A percentile compares a stretch with the other conserved stretches of the same genome.
Conservation (phyloP, 768 basidiomycete genomes). For the Trametes cingulata region DNA sequence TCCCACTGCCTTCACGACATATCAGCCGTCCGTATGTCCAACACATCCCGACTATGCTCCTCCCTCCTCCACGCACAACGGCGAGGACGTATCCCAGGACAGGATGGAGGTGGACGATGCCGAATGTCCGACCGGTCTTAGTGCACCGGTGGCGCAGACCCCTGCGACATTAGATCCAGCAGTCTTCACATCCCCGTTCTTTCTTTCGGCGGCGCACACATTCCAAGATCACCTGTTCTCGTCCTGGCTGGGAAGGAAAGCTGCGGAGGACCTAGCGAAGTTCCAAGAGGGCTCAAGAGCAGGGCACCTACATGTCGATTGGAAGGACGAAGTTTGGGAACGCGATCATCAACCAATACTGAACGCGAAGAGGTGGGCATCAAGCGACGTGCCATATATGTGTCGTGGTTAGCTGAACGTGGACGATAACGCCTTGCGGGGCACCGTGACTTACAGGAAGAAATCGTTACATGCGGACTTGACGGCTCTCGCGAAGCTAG, state of each 20-base stretch:
- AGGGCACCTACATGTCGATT: conserved; percentile 53
- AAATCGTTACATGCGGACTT: conserved; percentile 37
- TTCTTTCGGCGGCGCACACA: conserved; percentile 54
- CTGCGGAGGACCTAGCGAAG: conserved; percentile 41
- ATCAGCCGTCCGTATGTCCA: conserved; percentile 19
- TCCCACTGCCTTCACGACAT: conserved; percentile 30
- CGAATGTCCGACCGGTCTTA: neutral
- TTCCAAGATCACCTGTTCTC: conserved; percentile 63
- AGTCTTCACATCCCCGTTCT: conserved; percentile 53
- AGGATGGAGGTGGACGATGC: conserved; percentile 17
- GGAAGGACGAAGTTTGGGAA: conserved; percentile 68
- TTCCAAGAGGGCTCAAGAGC: conserved; percentile 45
- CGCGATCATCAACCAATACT: conserved; percentile 36
- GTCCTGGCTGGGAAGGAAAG: conserved; percentile 49
- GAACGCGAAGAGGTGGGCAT: neutral
- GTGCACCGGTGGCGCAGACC: neutral
- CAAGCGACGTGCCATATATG: neutral
- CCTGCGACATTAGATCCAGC: conserved; percentile 35
- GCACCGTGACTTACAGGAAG: conserved; percentile 3
- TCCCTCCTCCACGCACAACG: neutral
- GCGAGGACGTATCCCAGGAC: neutral
- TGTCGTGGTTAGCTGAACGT: conserved; percentile 30
- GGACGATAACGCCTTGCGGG: conserved; percentile 34
- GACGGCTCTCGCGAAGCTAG: conserved; percentile 44
- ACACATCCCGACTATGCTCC: conserved; percentile 28